Percentiles rank a stretch among this genome's conserved stretches.
Evolutionary conservation across 805 yeast species (phyloP).

Genomic region (Starmerella sirachaensis): DNA sequence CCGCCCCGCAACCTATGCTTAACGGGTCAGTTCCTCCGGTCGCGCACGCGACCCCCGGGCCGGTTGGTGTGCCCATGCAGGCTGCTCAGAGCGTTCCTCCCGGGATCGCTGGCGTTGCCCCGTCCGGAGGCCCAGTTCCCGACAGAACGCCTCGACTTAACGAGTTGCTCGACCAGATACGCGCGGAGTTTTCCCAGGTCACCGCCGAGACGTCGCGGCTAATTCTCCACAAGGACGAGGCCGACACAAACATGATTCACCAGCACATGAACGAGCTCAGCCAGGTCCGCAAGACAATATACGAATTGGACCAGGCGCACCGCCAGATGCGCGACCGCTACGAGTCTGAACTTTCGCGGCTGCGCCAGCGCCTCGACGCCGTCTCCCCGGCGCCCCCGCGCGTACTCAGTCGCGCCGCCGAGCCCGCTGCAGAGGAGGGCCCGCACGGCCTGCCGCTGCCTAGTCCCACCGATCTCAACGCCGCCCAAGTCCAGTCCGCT

Average conservation of each 20-base stretch:
- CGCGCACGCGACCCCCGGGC: too few relatives aligned
- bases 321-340: conserved; percentile 90
- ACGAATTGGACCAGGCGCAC: conserved; percentile 87
- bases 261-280: conserved; percentile 91
- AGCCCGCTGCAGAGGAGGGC: conserved; percentile 1
- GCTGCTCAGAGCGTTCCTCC: too few relatives aligned
- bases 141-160: conserved; percentile 41
- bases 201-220: conserved; percentile 74
- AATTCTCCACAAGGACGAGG: conserved; percentile 85
- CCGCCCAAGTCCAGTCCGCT: not conserved
- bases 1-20: conserved; percentile 2
- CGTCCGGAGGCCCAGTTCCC: conserved; percentile 10
- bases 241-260: conserved; percentile 61
- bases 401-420: conserved; percentile 1
- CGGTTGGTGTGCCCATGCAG: too few relatives aligned
- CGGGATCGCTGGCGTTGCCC: not conserved
- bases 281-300: conserved; percentile 85
- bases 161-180: conserved; percentile 83
- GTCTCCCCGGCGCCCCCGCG: conserved; percentile 16
- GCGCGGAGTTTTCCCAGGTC: conserved; percentile 78
- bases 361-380: conserved; percentile 70
- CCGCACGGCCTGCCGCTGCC: conserved; percentile 2
- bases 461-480: not conserved
- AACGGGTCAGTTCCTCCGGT: too few relatives aligned
- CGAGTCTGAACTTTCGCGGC: conserved; percentile 78